phyloP scores from a whole-genome alignment of 108 stramenopile species.

The Pseudonitzschia multiseries region DNA sequence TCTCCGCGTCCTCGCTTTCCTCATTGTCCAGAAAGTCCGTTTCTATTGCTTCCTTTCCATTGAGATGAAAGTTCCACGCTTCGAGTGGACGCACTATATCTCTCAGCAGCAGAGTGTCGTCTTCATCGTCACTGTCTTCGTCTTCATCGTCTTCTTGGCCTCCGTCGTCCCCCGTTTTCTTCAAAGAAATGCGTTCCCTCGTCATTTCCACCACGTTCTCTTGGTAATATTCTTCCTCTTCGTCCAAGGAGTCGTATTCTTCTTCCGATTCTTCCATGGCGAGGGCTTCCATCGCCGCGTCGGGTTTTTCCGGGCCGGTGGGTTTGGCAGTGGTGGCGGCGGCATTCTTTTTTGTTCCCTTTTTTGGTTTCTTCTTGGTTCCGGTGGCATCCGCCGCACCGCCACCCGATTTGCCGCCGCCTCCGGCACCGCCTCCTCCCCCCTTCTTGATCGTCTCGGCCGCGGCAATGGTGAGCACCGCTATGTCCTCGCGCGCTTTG shows the following conservation, averaged over 20 bases:
- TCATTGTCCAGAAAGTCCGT: slow-evolving; percentile 25
- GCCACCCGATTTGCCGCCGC: slow-evolving; percentile 4
- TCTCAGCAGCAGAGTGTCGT: slow-evolving; percentile 56
- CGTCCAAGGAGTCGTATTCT: slow-evolving; percentile 66
- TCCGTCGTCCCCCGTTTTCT: slow-evolving; percentile 21
- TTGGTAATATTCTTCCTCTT: slow-evolving; percentile 73
- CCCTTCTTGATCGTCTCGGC: slow-evolving; percentile 42
- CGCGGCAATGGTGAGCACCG: slow-evolving; percentile 34
- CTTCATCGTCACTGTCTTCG: slow-evolving; percentile 64
- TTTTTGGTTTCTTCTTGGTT: slow-evolving; percentile 40
- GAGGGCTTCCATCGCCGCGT: slow-evolving; percentile 28
- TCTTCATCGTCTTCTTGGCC: slow-evolving; percentile 59
- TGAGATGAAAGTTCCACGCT: slow-evolving; percentile 76
- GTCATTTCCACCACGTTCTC: slow-evolving; percentile 40
- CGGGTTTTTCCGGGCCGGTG: slow-evolving; percentile 23
- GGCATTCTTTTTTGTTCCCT: slow-evolving; percentile 28
- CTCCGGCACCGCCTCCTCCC: slow-evolving; percentile 18
- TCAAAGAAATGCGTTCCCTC: slow-evolving; percentile 11
- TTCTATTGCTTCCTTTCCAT: slow-evolving; percentile 68
- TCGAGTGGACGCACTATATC: slow-evolving; percentile 76
- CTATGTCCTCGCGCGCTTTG: slow-evolving; percentile 26
- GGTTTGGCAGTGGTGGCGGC: slow-evolving; percentile 16
- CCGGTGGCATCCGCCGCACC: neutral
- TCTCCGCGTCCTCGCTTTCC: slow-evolving; percentile 29
- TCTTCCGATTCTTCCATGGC: slow-evolving; percentile 57